Evolutionary conservation across 2,329 filamentous ascomycete genomes (phyloP), one percentile per base, ranked within the genome.

Genomic region (Colletotrichum acutatum): DNA sequence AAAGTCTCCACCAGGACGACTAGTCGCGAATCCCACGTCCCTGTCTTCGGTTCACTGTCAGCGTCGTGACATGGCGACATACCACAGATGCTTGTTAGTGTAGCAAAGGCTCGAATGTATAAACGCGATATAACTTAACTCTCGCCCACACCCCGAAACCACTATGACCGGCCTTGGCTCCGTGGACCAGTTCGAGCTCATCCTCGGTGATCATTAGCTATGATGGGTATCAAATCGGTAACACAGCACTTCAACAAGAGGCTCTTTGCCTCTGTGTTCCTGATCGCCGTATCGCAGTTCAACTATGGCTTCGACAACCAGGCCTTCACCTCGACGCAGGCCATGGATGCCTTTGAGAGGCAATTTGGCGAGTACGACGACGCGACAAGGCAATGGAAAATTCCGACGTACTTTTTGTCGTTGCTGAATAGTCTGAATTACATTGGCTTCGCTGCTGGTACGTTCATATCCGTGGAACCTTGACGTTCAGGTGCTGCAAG

Each of bases 291-390:
- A 1, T 83, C 81, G 1, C 77, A 78, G 22, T 78, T 84, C 74
- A 84, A 84, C 75, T 84, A 83, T 78, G 82, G 82, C 65, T 82
- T 84, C 56, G 83, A 84, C 72, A 80, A 82, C 56, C 69, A 68
- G 24, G 61, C 66, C n/a, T 82, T 83, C 75, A 76, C 79, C 9
- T 81, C 80, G 2, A 82, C 79, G 0, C 82, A 84, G 72, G 79
- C 83, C 24, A 84, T 84, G 83, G 76, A 78, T 22, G 74, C 80
- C 24, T 85, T 83, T 69, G 76, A 76, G 7, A 74, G 69, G 53
- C 77, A 80, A 49, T 84, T 84, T 67, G 82, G 82, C 22, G 74
- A 74, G 14, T 80, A 78, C 73, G 19, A 72, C 54, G 37, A 24
- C 9, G 60, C 54, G n/a, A 76, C 5, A 74, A 68, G 6, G 81